Percentiles rank a stretch among this genome's conserved stretches.
These are phyloP conservation scores for Rhynchospora pubera DNA, from an alignment of 176 grass and related monocot species.

Conservation along the genomic window DNA sequence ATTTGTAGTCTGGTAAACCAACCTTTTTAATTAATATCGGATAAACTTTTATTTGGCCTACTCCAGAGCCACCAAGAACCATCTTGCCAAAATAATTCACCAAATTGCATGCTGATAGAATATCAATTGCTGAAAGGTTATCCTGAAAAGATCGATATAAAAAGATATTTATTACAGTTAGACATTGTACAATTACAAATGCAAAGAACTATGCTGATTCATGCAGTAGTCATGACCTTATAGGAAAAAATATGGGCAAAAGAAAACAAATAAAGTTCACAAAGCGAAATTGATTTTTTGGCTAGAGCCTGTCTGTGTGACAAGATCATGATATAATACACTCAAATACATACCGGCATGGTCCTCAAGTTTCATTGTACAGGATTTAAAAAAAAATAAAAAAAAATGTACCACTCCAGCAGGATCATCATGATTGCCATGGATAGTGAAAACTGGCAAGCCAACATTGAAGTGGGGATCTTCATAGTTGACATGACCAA, in stretches of 20 bases:
- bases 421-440: conserved; percentile 81
- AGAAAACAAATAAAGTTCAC: not conserved
- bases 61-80: conserved; percentile 46
- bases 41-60: conserved; percentile 49
- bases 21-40: conserved; percentile 81
- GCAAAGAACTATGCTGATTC: not conserved
- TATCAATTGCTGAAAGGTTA: conserved; percentile 65
- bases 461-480: conserved; percentile 72
- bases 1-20: not conserved
- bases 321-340: not conserved
- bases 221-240: not conserved
- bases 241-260: not conserved
- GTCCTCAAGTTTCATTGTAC: not conserved
- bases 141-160: conserved; percentile 41
- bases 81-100: conserved; percentile 94
- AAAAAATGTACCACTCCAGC: conserved; percentile 51
- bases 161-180: conserved; percentile 2
- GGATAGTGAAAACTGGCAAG: conserved; percentile 80
- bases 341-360: not conserved
- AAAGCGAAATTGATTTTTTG: not conserved
- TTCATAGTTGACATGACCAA: conserved; percentile 72
- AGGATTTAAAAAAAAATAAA: not conserved
- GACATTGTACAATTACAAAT: not conserved
- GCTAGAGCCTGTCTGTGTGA: not conserved
- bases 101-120: conserved; percentile 64